Conservation (phyloP, 2,329 filamentous ascomycete species). For the Beauveria varroae region DNA sequence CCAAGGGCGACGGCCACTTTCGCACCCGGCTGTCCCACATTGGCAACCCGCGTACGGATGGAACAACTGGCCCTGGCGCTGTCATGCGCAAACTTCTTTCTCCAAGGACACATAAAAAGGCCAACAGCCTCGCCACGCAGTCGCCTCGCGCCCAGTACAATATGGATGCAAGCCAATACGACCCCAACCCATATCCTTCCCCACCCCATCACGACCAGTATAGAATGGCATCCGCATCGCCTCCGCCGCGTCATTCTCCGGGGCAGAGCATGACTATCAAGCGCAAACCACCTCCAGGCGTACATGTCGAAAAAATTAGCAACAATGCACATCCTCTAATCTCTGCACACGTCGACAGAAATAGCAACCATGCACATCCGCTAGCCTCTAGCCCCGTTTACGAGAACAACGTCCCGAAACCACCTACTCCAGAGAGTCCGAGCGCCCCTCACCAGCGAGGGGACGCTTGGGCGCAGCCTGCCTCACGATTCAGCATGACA, state of each 20-base stretch:
- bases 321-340: constrained; percentile 24
- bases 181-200: constrained; percentile 18
- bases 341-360: constrained; percentile 19
- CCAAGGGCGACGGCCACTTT: constrained; percentile 8
- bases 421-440: constrained; percentile 19
- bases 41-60: constrained; percentile 1
- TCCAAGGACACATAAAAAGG: constrained; percentile 23
- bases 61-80: constrained; percentile 15
- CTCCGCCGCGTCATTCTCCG: constrained; percentile 18
- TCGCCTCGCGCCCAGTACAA: constrained; percentile 16
- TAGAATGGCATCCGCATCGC: constrained; percentile 9
- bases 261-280: constrained; percentile 30
- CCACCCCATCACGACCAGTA: constrained; percentile 21
- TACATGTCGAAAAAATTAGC: constrained; percentile 17
- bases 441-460: constrained; percentile 16
- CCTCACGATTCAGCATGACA: constrained; percentile 57
- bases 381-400: constrained; percentile 30
- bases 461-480: constrained; percentile 40
- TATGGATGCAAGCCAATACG: constrained; percentile 16
- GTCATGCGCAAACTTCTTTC: constrained; percentile 30
- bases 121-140: background rate
- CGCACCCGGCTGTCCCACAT: constrained; percentile 6
- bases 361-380: constrained; percentile 22
- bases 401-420: constrained; percentile 22
- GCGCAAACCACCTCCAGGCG: constrained; percentile 36